A percentile compares a stretch with the other conserved stretches of the same genome.
Evolutionary conservation across 2,329 filamentous ascomycete genomes (phyloP).

Genomic region (Talaromyces sp.): DNA sequence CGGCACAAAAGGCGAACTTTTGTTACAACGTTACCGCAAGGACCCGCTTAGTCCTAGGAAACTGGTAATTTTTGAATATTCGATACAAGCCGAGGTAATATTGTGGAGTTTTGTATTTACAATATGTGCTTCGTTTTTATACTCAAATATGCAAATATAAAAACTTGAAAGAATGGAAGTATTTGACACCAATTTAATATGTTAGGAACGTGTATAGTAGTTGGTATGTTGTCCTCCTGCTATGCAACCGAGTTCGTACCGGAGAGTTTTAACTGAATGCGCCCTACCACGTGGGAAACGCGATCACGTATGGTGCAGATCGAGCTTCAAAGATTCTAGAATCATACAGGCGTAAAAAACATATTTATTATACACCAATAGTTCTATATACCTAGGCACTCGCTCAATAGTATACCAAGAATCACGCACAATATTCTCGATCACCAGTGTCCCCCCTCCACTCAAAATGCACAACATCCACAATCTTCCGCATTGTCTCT

Average conservation of each 20-base stretch:
- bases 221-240: not conserved
- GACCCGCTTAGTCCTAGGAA: not conserved
- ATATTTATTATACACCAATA: too few species aligned
- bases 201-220: too few species aligned
- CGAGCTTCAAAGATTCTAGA: not conserved
- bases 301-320: not conserved
- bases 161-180: not conserved
- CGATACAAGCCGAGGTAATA: conserved; percentile 16
- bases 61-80: conserved; percentile 8
- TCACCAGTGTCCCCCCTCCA: not conserved
- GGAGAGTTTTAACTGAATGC: not conserved
- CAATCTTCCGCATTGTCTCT: not conserved
- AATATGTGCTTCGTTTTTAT: not conserved
- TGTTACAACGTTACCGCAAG: not conserved
- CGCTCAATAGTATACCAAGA: not conserved
- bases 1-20: conserved; percentile 13
- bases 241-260: not conserved
- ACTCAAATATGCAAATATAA: not conserved
- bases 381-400: too few species aligned
- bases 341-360: not conserved
- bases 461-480: not conserved
- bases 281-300: not conserved
- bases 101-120: not conserved
- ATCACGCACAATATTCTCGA: not conserved
- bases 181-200: too few species aligned